Evolutionary conservation across 305 asterid species (phyloP), one percentile per base, ranked within the genome.

Genomic region (Coffea humblotiana): DNA sequence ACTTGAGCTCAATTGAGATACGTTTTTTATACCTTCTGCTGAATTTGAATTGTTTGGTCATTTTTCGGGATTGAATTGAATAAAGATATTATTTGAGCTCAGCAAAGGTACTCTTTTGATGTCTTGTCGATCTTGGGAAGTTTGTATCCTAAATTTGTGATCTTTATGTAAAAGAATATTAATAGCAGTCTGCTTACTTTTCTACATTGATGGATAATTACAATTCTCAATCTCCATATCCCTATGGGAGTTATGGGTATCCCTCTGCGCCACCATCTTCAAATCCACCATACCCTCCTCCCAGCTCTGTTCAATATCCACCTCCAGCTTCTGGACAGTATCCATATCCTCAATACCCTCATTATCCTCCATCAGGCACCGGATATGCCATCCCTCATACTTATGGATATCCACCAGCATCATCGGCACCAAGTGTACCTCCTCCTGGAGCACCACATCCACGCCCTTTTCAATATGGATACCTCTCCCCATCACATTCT

Each of bases 241-340:
- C 93, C 40, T 86, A 89, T 83, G 83, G 84, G 71, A 88, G 82
- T 18, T 91, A 90, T 87, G 92, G 89, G 78, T 90, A 91, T 78
- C 86, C 93, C 81, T 82, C 76, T 73, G 83, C 75, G 66, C 85
- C 91, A 80, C 87, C 92, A 60, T 86, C 88, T 71, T 79, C 93
- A 79, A 87, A 75, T 82, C 88, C 83, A 75, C 88, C 88, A 63
- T 92, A 89, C 73, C 93, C 94, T 4, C 90, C 90, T 71, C 90
- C 85, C 2, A 72, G 82, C 78, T 48, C 88, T 15, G 77, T 67
- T 58, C 85, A 86, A 29, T 86, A 84, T 73, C 90, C 91, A n/a
- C 88, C 88, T 21, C 78, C 80, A 2, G 82, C 79, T 2, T 65
- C 81, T 14, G 49, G 43, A 6, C 85, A 88, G 32, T 83, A 88